phyloP scores from a whole-genome alignment of 352 stramenopile genomes.

The Pythium aristosporum region DNA sequence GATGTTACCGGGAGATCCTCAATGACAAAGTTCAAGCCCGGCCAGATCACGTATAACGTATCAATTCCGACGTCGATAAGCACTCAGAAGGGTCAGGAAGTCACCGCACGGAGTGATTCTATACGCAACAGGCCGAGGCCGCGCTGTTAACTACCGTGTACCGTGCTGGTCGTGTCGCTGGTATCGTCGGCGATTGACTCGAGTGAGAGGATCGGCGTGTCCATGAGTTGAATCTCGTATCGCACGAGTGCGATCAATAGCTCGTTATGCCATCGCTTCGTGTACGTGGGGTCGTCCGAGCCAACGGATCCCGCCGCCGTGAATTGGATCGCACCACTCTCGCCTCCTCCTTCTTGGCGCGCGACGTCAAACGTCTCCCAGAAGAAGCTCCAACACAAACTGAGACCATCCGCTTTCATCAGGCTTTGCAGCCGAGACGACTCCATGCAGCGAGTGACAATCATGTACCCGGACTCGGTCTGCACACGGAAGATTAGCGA shows the following conservation, averaged over 20 bases:
- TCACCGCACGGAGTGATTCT: too few species aligned
- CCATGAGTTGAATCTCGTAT: not conserved
- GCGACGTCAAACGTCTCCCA: not conserved
- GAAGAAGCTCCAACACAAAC: slow-evolving; percentile 7
- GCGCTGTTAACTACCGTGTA: too few species aligned
- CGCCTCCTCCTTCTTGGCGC: not conserved
- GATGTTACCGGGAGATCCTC: too few species aligned
- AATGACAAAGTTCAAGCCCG: too few species aligned
- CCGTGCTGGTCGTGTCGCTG: too few species aligned
- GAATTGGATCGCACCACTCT: not conserved
- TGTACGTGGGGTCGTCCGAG: not conserved
- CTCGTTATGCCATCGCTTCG: not conserved
- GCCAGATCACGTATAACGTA: too few species aligned
- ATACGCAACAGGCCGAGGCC: too few species aligned
- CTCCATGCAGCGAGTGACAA: not conserved
- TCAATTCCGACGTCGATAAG: too few species aligned
- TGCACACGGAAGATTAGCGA: slow-evolving; percentile 9
- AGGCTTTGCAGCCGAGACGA: not conserved
- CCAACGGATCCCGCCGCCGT: not conserved
- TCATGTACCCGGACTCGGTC: slow-evolving; percentile 12
- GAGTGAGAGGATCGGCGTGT: not conserved
- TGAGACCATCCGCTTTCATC: not conserved
- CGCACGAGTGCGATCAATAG: not conserved
- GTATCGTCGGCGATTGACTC: too few species aligned
- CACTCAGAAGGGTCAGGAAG: too few species aligned